Evolutionary conservation across 257 asterid species (phyloP).

Genomic region (Penstemon davidsonii): DNA sequence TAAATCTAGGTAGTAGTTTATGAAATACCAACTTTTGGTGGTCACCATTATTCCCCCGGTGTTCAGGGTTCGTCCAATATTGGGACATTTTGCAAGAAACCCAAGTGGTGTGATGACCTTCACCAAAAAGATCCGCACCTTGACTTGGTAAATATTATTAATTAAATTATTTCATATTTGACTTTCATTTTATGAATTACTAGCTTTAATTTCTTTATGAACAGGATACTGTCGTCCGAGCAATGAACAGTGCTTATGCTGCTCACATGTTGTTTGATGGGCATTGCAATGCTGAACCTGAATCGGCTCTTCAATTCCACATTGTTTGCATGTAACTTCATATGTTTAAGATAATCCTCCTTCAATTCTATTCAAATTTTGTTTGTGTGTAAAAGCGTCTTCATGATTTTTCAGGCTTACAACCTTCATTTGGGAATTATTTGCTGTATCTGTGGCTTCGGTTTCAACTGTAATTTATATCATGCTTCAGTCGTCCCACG

Average conservation of each 20-base stretch:
- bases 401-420: slow-evolving; percentile 57
- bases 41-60: slow-evolving; percentile 77
- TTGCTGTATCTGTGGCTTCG: slow-evolving; percentile 64
- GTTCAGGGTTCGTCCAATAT: slow-evolving; percentile 33
- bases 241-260: slow-evolving; percentile 75
- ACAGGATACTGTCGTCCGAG: slow-evolving; percentile 71
- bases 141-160: slow-evolving; percentile 63
- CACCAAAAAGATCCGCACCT: slow-evolving; percentile 42
- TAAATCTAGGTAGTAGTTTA: slow-evolving; percentile 63
- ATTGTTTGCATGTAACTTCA: slow-evolving; percentile 52
- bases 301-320: slow-evolving; percentile 32
- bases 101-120: slow-evolving; percentile 79
- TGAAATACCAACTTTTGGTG: slow-evolving; percentile 66
- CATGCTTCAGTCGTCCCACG: slow-evolving; percentile 59
- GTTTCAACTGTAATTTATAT: slow-evolving; percentile 56
- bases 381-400: slow-evolving; percentile 29
- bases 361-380: slow-evolving; percentile 12
- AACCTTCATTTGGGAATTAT: slow-evolving; percentile 54
- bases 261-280: slow-evolving; percentile 53
- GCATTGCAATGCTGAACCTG: slow-evolving; percentile 37
- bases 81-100: slow-evolving; percentile 53
- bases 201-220: slow-evolving; percentile 25
- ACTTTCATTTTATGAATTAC: slow-evolving; percentile 23
- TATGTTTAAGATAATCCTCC: slow-evolving; percentile 22
- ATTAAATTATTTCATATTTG: neutral